Conservation (phyloP, 2,329 filamentous ascomycete genomes). For the Onygenales sp. region DNA sequence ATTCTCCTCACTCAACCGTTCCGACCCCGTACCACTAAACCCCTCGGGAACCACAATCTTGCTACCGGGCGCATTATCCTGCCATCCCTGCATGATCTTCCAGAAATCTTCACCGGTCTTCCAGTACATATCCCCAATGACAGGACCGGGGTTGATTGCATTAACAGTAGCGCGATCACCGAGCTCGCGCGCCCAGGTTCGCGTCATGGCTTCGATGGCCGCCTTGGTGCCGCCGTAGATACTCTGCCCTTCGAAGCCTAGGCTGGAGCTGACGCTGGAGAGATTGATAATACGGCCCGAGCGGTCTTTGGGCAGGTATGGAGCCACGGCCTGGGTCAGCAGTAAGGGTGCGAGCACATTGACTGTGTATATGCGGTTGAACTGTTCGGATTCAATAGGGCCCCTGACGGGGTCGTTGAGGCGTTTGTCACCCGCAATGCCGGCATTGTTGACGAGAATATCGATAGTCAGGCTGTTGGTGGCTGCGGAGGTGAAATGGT, state of each 20-base stretch:
- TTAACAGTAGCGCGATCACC: conserved; percentile 55
- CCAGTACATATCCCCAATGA: conserved; percentile 58
- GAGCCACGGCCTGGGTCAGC: conserved; percentile 62
- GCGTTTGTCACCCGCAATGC: conserved; percentile 42
- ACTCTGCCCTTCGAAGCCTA: conserved; percentile 50
- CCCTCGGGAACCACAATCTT: conserved; percentile 52
- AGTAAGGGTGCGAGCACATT: conserved; percentile 77
- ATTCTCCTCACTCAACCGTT: conserved; percentile 51
- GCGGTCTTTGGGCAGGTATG: conserved; percentile 60
- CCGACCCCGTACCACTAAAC: conserved; percentile 36
- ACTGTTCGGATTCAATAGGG: conserved; percentile 52
- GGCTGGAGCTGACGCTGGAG: conserved; percentile 47
- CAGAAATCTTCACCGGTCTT: conserved; percentile 49
- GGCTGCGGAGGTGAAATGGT: conserved; percentile 42
- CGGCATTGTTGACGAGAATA: conserved; percentile 83
- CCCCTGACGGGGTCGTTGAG: conserved; percentile 57
- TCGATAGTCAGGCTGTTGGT: conserved; percentile 57
- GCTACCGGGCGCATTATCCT: conserved; percentile 55
- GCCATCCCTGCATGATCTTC: conserved; percentile 49
- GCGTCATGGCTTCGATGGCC: conserved; percentile 59
- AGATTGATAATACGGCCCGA: conserved; percentile 56
- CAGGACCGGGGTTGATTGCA: conserved; percentile 56
- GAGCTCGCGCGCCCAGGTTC: conserved; percentile 56
- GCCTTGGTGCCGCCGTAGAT: conserved; percentile 60
- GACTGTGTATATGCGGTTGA: conserved; percentile 62